Evolutionary conservation across 768 basidiomycete genomes (phyloP).

Genomic region (Trametes gibbosa): DNA sequence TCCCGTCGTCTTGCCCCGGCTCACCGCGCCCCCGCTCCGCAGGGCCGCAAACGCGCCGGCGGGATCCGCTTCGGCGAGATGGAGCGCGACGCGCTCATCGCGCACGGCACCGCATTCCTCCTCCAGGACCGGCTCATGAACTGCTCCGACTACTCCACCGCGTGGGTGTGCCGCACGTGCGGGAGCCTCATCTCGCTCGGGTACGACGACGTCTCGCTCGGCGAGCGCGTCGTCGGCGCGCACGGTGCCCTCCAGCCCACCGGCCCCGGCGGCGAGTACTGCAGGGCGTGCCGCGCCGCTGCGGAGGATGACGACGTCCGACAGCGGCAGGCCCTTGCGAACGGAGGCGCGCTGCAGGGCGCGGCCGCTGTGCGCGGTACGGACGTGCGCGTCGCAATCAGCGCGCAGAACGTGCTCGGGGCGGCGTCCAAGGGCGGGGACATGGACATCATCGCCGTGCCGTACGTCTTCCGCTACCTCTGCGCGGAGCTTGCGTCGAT

Average conservation of each 20-base stretch:
- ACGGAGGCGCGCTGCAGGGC: constrained; percentile 40
- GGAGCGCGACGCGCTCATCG: constrained; percentile 98
- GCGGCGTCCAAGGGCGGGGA: constrained; percentile 65
- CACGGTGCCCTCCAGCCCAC: constrained; percentile 53
- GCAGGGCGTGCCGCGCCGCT: constrained; percentile 82
- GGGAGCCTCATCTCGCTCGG: constrained; percentile 95
- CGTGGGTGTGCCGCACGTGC: constrained; percentile 97
- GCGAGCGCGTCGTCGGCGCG: constrained; percentile 54
- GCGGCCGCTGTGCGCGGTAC: constrained; percentile 36
- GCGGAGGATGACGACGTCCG: constrained; percentile 63
- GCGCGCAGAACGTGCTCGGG: constrained; percentile 64
- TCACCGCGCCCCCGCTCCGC: constrained; percentile 6
- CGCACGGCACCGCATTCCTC: constrained; percentile 97
- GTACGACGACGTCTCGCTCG: constrained; percentile 83
- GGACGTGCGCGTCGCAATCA: constrained; percentile 63
- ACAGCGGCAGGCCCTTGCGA: constrained; percentile 57
- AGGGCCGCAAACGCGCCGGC: constrained; percentile 96
- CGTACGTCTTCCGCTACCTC: constrained; percentile 91
- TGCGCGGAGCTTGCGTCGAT: constrained; percentile 97
- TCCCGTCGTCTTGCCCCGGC: not conserved
- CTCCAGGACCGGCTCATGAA: constrained; percentile 99
- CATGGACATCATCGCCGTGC: constrained; percentile 93
- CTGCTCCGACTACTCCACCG: constrained; percentile 98
- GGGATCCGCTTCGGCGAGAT: constrained; percentile 99
- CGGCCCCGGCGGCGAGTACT: constrained; percentile 89